These are phyloP conservation scores for Aspergillus unguis DNA, from an alignment of 2,329 filamentous ascomycete species.

Conservation along the genomic window DNA sequence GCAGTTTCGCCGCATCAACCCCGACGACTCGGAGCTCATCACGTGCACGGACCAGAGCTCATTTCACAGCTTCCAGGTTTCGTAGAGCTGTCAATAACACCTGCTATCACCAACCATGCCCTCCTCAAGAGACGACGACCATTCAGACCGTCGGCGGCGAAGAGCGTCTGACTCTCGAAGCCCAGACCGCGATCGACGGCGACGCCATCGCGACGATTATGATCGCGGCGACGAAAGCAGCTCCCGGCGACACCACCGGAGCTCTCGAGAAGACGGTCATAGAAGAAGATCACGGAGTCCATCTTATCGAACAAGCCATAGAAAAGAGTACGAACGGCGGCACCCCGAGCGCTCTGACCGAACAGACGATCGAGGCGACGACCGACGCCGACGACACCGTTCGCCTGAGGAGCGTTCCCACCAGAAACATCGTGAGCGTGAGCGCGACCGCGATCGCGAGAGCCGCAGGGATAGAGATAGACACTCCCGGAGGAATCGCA, in stretches of 20 bases:
- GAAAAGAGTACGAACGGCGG: slow-evolving; percentile 21
- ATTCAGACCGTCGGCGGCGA: slow-evolving; percentile 20
- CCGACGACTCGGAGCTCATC: slow-evolving; percentile 3
- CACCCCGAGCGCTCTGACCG: slow-evolving; percentile 25
- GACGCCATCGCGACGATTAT: slow-evolving; percentile 19
- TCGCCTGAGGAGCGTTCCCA: slow-evolving; percentile 27
- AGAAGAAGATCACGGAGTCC: slow-evolving; percentile 28
- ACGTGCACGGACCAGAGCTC: slow-evolving; percentile 1
- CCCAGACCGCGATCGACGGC: slow-evolving; percentile 20
- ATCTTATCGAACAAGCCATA: slow-evolving; percentile 19
- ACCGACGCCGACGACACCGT: slow-evolving; percentile 26
- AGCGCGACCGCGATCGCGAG: neutral
- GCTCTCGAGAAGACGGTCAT: slow-evolving; percentile 26
- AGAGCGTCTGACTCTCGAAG: slow-evolving; percentile 19
- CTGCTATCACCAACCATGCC: slow-evolving; percentile 23
- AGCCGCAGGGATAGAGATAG: slow-evolving; percentile 19
- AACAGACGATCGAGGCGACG: slow-evolving; percentile 24
- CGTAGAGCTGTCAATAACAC: neutral
- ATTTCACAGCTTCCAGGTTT: neutral
- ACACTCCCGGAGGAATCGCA: slow-evolving; percentile 24
- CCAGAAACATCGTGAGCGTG: slow-evolving; percentile 25
- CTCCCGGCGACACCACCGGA: slow-evolving; percentile 27
- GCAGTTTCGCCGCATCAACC: neutral
- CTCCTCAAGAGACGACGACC: slow-evolving; percentile 18
- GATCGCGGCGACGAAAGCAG: slow-evolving; percentile 17